Percentiles rank a stretch among this genome's conserved stretches.
phyloP scores from a whole-genome alignment of 352 stramenopile genomes.

The Globisporangium abappressorium region DNA sequence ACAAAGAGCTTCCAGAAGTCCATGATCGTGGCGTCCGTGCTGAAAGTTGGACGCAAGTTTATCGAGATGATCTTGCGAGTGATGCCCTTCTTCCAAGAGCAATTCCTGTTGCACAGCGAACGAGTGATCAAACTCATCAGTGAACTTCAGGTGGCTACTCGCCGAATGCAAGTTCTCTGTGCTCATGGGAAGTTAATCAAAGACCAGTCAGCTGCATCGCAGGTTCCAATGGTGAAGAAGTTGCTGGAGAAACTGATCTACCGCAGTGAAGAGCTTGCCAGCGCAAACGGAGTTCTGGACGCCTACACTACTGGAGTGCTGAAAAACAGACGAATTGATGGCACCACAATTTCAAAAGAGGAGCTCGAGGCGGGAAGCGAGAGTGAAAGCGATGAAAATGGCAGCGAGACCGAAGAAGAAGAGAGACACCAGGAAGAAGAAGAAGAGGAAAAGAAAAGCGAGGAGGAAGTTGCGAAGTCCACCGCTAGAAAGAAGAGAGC shows the following conservation, averaged over 20 bases:
- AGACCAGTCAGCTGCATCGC: slow-evolving; percentile 41
- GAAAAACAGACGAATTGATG: slow-evolving; percentile 68
- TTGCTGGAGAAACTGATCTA: slow-evolving; percentile 63
- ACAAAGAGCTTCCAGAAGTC: slow-evolving; percentile 59
- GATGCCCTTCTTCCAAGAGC: slow-evolving; percentile 55
- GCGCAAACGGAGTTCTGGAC: slow-evolving; percentile 49
- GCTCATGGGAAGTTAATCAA: slow-evolving; percentile 62
- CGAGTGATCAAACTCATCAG: slow-evolving; percentile 48
- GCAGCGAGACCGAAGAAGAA: slow-evolving; percentile 25
- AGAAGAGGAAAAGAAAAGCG: slow-evolving; percentile 6
- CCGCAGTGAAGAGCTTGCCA: slow-evolving; percentile 47
- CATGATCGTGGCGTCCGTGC: slow-evolving; percentile 42
- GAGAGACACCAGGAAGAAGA: slow-evolving; percentile 18
- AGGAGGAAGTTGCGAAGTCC: slow-evolving; percentile 2
- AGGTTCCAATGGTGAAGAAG: slow-evolving; percentile 67
- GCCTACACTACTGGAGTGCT: slow-evolving; percentile 61
- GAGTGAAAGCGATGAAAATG: slow-evolving; percentile 15
- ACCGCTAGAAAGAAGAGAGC: slow-evolving; percentile 10
- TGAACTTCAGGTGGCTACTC: slow-evolving; percentile 56
- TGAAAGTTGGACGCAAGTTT: slow-evolving; percentile 52
- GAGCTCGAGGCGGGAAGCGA: slow-evolving; percentile 29
- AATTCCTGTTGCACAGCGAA: slow-evolving; percentile 49
- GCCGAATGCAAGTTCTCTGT: slow-evolving; percentile 61
- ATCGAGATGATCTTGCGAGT: slow-evolving; percentile 44
- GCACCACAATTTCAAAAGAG: slow-evolving; percentile 50